These are phyloP conservation scores for Aquilaria malaccensis DNA, from an alignment of 345 rosid genomes.

Conservation along the genomic window DNA sequence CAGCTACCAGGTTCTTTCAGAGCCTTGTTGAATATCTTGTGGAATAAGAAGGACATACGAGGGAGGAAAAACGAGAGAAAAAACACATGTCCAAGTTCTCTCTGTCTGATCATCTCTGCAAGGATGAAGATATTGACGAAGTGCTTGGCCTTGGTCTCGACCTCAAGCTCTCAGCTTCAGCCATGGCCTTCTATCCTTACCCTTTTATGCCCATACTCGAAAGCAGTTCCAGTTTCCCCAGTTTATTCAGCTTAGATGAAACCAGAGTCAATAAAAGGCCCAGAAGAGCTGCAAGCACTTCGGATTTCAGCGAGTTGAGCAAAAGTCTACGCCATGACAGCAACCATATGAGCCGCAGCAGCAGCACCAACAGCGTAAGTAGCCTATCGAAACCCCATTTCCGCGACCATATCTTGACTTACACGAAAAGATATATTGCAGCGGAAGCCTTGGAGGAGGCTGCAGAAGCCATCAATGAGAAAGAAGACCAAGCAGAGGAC, in stretches of 20 bases:
- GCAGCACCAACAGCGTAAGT: constrained; percentile 27
- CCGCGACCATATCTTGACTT: constrained; percentile 43
- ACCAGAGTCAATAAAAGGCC: constrained; percentile 30
- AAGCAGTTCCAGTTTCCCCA: constrained; percentile 3
- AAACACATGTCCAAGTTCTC: constrained; percentile 16
- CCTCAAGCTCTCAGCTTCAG: constrained; percentile 8
- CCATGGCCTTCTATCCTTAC: constrained; percentile 21
- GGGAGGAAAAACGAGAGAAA: background rate
- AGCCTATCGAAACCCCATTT: constrained; percentile 25
- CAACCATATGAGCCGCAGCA: constrained; percentile 19
- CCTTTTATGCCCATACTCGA: constrained; percentile 19
- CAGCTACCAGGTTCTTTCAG: constrained; percentile 29
- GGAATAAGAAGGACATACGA: background rate
- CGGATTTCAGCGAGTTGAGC: constrained; percentile 23
- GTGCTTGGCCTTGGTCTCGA: constrained; percentile 21
- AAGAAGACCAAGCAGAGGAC: constrained; percentile 29
- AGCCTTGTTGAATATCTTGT: constrained; percentile 21
- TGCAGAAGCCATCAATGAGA: constrained; percentile 19
- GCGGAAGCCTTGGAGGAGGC: constrained; percentile 48
- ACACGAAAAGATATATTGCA: constrained; percentile 28
- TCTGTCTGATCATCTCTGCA: constrained; percentile 12
- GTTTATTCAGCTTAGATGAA: constrained; percentile 10
- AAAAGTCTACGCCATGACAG: constrained; percentile 1
- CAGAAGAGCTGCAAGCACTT: constrained; percentile 18
- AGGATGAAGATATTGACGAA: constrained; percentile 11